Conservation (phyloP, 257 asterid genomes). For the Ilex asprella region DNA sequence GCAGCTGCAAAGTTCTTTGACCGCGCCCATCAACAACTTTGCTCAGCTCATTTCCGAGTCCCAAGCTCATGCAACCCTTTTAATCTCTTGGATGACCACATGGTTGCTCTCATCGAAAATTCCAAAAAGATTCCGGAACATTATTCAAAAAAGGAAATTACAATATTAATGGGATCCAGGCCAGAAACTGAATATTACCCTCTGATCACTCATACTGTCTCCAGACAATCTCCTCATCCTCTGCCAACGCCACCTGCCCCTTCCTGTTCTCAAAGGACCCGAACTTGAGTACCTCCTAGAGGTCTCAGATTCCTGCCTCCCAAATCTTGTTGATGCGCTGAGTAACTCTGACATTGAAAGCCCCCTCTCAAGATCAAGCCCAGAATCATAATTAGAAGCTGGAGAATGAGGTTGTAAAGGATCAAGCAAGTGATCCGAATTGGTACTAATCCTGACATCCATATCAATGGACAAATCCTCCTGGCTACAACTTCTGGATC, state of each 20-base stretch:
- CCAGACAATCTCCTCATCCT: conserved; percentile 48
- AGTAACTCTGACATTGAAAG: conserved; percentile 58
- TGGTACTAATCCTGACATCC: conserved; percentile 27
- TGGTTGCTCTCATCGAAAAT: no score
- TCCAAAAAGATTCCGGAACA: background rate
- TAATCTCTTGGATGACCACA: background rate
- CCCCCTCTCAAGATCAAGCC: conserved; percentile 63
- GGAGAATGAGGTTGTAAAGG: conserved; percentile 40
- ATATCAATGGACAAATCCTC: conserved; percentile 36
- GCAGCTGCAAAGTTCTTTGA: background rate
- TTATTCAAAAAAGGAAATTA: background rate
- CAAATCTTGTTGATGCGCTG: conserved; percentile 37
- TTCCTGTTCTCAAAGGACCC: conserved; percentile 53
- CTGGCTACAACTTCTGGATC: conserved; percentile 39
- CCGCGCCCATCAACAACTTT: background rate
- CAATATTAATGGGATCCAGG: conserved; percentile 44
- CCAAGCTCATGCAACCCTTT: background rate
- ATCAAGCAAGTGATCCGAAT: conserved; percentile 22
- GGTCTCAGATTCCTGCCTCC: conserved; percentile 39
- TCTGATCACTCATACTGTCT: conserved; percentile 75
- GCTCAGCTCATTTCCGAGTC: no score
- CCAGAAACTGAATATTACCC: conserved; percentile 42
- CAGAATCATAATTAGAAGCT: conserved; percentile 36
- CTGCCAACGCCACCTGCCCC: conserved; percentile 49
- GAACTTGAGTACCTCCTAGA: conserved; percentile 68